Conservation (phyloP, 495 filamentous ascomycete genomes). For the Talaromyces ruber region DNA sequence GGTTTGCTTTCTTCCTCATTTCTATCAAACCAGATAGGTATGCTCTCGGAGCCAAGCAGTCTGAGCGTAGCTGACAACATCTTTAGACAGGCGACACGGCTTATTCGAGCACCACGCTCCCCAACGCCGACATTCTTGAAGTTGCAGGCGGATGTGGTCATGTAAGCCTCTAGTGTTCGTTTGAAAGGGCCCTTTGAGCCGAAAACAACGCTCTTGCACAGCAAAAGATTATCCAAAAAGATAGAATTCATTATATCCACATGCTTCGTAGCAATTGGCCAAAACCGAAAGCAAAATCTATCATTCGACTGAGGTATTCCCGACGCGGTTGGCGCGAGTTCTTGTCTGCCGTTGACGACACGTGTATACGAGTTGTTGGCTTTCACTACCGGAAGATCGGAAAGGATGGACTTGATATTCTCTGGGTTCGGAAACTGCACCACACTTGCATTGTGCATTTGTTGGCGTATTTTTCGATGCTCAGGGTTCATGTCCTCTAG, state of each 20-base stretch:
- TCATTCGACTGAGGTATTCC: conserved; percentile 9
- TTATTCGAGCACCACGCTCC: too few species aligned
- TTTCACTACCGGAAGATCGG: conserved; percentile 29
- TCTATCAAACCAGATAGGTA: too few species aligned
- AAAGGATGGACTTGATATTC: conserved; percentile 13
- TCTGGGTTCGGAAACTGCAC: conserved; percentile 4
- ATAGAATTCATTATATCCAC: conserved; percentile 33
- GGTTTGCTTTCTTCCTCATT: too few species aligned
- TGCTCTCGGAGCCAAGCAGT: too few species aligned
- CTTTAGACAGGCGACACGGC: too few species aligned
- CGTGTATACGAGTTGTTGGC: conserved; percentile 27
- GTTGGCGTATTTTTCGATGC: not conserved
- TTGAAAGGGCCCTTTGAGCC: not conserved
- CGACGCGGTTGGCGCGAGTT: conserved; percentile 8
- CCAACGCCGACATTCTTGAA: too few species aligned
- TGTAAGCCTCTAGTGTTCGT: not conserved
- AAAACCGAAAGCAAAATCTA: conserved; percentile 35
- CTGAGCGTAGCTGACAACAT: too few species aligned
- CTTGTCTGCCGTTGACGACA: conserved; percentile 18
- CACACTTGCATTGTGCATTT: conserved; percentile 3
- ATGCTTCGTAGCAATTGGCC: conserved; percentile 20
- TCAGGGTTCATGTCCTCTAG: conserved; percentile 9
- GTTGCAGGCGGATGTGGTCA: too few species aligned
- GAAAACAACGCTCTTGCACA: not conserved
- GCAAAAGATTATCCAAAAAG: conserved; percentile 25